Evolutionary conservation across 768 basidiomycete genomes (phyloP), one percentile per base, ranked within the genome.

Genomic region (Exsudoporus frostii): DNA sequence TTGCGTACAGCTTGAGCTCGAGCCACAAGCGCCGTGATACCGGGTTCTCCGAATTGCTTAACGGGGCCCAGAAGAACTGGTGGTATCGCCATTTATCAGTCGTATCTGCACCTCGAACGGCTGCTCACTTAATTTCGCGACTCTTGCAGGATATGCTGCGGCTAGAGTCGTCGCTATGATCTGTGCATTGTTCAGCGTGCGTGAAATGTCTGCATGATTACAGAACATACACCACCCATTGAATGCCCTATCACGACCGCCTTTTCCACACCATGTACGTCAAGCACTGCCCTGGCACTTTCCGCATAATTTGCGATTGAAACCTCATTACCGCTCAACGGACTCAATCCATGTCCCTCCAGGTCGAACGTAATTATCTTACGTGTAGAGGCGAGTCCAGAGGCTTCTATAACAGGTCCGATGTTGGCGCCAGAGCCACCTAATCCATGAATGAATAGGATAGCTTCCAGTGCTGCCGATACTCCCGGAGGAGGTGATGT

Each of bases 311-410:
- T 53, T 3, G 43, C 60, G 51, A 60, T 42, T 1, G 48, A 33
- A 22, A 49, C 20, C 38, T 55, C 55, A 51, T 61, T 50, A 34
- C 57, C 55, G 54, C 50, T 50, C 54, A 50, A 30, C 25, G 59
- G 50, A 34, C 47, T 54, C 52, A 54, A 45, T 5, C 55, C 38
- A n/a, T 53, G 38, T 17, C 45, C 34, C 39, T 62, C 42, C 6
- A 41, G 34, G 42, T 45, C 51, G 17, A 54, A 59, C 63, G 50
- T 58, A 54, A 62, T 50, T 2, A 48, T 44, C 20, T 54, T 52
- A 62, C 50, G 56, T 56, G 48, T 49, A 29, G 40, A 38, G 15
- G 44, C 29, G 13, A 53, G 45, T 20, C 53, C 27, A 41, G 53
- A 53, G 9, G 48, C 49, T 48, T 55, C 59, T 49, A 53, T 50